Conservation (phyloP, 495 filamentous ascomycete genomes). For the Penicillium pulvis region DNA sequence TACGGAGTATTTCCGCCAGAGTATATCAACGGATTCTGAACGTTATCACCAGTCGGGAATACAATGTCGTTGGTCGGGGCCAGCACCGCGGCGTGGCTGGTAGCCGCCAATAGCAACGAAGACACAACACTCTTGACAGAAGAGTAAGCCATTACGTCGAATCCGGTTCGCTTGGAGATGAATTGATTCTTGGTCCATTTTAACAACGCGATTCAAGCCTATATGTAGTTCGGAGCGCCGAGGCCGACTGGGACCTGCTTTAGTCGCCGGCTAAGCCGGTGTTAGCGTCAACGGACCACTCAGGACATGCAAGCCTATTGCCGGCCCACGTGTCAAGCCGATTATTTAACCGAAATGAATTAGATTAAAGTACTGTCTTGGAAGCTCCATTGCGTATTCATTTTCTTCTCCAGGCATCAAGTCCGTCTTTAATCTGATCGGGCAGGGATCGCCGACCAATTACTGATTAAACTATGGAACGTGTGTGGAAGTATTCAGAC, state of each 20-base stretch:
- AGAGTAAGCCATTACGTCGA: background rate
- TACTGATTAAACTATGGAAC: conserved; percentile 7
- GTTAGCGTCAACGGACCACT: conserved; percentile 10
- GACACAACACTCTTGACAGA: conserved; percentile 9
- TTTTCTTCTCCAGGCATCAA: background rate
- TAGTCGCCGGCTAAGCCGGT: conserved; percentile 14
- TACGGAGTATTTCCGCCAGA: conserved; percentile 57
- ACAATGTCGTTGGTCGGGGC: conserved; percentile 43
- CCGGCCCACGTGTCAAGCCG: conserved; percentile 19
- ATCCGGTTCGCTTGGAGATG: background rate
- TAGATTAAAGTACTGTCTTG: background rate
- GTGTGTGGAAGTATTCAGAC: background rate
- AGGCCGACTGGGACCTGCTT: conserved; percentile 2
- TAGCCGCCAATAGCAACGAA: conserved; percentile 14
- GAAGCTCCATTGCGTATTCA: background rate
- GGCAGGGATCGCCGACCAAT: conserved; percentile 7
- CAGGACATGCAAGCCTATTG: conserved; percentile 13
- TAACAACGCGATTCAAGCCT: background rate
- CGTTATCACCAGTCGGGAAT: conserved; percentile 31
- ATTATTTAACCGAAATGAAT: conserved; percentile 21
- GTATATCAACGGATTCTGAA: conserved; percentile 43
- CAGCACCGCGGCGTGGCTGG: conserved; percentile 19
- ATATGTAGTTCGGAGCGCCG: background rate
- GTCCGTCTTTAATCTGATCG: background rate
- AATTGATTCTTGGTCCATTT: background rate